These are phyloP conservation scores for Macadamia tetraphylla DNA, from an alignment of 164 flowering plant species.

Conservation along the genomic window DNA sequence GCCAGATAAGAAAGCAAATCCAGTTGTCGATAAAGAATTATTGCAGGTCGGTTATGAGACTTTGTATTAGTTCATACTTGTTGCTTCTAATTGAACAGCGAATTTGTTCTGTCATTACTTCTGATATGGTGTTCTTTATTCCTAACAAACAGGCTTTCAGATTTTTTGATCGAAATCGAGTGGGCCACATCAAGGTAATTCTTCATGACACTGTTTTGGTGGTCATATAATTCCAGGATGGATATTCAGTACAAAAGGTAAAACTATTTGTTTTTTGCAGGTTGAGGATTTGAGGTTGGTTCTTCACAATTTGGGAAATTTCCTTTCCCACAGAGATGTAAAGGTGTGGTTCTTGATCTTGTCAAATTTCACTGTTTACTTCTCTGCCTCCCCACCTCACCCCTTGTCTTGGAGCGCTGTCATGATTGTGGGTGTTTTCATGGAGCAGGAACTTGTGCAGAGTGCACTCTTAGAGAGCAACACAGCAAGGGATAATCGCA, in stretches of 20 bases:
- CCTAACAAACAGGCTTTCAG: conserved; percentile 81
- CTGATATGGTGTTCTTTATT: not conserved
- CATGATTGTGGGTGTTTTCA: not conserved
- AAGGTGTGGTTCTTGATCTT: conserved; percentile 42
- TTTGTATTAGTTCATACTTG: not conserved
- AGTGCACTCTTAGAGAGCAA: conserved; percentile 87
- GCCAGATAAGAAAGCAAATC: conserved; percentile 27
- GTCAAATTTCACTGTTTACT: not conserved
- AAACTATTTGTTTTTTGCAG: conserved; percentile 33
- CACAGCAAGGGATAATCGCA: conserved; percentile 82
- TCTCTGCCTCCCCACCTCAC: not conserved
- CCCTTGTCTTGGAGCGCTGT: not conserved
- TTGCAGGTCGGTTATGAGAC: conserved; percentile 42
- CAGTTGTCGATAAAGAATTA: conserved; percentile 56
- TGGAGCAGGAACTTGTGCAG: conserved; percentile 84
- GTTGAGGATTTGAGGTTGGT: conserved; percentile 91
- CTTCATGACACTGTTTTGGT: not conserved
- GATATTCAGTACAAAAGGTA: not conserved
- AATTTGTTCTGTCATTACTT: not conserved
- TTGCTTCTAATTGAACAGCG: not conserved
- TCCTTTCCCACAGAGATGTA: conserved; percentile 83
- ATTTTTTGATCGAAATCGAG: conserved; percentile 83
- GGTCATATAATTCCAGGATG: not conserved
- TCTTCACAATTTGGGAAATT: conserved; percentile 78
- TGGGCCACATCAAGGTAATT: conserved; percentile 76